Evolutionary conservation across 108 stramenopile genomes (phyloP).

Genomic region (Seminavis robusta): DNA sequence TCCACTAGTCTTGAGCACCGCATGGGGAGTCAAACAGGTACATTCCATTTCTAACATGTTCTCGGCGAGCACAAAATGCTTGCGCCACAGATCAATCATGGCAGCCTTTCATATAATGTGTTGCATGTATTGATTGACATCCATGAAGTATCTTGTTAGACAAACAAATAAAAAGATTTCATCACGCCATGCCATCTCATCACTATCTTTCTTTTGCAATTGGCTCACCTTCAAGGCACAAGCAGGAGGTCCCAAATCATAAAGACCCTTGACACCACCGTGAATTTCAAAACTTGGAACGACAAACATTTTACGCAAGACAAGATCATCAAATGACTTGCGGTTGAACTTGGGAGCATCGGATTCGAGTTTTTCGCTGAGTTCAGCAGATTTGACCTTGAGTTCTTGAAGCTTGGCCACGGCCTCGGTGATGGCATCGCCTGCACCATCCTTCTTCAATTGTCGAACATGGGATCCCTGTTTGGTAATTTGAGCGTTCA

Average conservation of each 20-base stretch:
- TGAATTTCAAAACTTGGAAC: constrained; percentile 99
- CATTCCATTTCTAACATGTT: constrained; percentile 99
- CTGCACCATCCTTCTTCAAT: constrained; percentile 86
- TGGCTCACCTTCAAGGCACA: constrained; percentile 91
- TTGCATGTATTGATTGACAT: background rate
- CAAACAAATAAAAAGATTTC: background rate
- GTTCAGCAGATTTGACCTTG: constrained; percentile 59
- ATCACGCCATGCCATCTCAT: background rate
- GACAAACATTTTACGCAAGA: constrained; percentile 98
- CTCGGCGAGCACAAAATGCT: constrained; percentile 97
- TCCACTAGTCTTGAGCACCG: constrained; percentile 95
- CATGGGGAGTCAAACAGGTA: constrained; percentile 95
- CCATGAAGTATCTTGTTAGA: too few species aligned
- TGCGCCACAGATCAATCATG: constrained; percentile 93
- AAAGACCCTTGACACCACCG: constrained; percentile 97
- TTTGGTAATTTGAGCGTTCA: constrained; percentile 83
- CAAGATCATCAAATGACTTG: constrained; percentile 91
- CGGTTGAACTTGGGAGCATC: constrained; percentile 74
- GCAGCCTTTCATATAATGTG: constrained; percentile 56
- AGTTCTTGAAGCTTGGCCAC: constrained; percentile 71
- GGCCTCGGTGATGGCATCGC: constrained; percentile 73
- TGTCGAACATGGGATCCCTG: constrained; percentile 79
- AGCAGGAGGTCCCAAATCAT: constrained; percentile 98
- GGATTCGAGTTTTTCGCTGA: constrained; percentile 37
- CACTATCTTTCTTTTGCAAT: too few species aligned